Evolutionary conservation across 2,329 filamentous ascomycete species (phyloP).

Genomic region (Paramyrothecium sp.): DNA sequence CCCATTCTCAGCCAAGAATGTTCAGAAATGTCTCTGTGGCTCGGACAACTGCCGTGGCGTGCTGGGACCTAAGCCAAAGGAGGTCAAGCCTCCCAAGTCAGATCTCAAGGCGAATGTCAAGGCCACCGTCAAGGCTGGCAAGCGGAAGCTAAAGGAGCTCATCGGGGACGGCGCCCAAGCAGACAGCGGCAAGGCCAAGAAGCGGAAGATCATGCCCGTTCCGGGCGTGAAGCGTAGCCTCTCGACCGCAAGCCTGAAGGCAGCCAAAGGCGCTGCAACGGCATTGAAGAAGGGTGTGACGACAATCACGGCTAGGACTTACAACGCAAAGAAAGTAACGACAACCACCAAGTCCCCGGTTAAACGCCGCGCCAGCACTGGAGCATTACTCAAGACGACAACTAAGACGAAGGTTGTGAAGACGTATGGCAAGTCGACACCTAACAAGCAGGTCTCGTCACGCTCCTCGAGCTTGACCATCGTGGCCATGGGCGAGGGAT

Average conservation of each 20-base stretch:
- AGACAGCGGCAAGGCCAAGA: slow-evolving; percentile 46
- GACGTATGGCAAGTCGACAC: slow-evolving; percentile 20
- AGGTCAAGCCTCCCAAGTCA: slow-evolving; percentile 49
- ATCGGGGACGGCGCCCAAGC: slow-evolving; percentile 38
- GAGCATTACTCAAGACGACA: slow-evolving; percentile 24
- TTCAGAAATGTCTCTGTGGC: slow-evolving; percentile 65
- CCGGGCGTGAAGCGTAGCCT: slow-evolving; percentile 32
- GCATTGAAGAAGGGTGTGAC: slow-evolving; percentile 34
- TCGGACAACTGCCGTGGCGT: slow-evolving; percentile 63
- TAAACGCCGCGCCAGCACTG: slow-evolving; percentile 22
- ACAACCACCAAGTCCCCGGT: slow-evolving; percentile 19
- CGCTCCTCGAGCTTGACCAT: slow-evolving; percentile 18
- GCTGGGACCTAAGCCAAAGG: slow-evolving; percentile 60
- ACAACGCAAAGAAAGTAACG: slow-evolving; percentile 23
- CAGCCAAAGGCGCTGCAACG: slow-evolving; percentile 33
- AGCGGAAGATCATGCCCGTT: slow-evolving; percentile 34
- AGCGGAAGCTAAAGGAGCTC: slow-evolving; percentile 56
- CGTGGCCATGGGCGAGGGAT: slow-evolving; percentile 6
- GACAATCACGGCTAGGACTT: slow-evolving; percentile 25
- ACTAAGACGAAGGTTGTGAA: slow-evolving; percentile 23
- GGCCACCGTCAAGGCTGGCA: slow-evolving; percentile 44
- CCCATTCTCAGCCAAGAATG: slow-evolving; percentile 67
- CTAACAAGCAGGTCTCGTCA: slow-evolving; percentile 17
- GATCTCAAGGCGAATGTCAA: slow-evolving; percentile 37
- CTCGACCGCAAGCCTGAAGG: slow-evolving; percentile 31